A percentile compares a stretch with the other conserved stretches of the same genome.
Evolutionary conservation across 1,284 basidiomycete species (phyloP).

Genomic region (Papiliotrema laurentii): DNA sequence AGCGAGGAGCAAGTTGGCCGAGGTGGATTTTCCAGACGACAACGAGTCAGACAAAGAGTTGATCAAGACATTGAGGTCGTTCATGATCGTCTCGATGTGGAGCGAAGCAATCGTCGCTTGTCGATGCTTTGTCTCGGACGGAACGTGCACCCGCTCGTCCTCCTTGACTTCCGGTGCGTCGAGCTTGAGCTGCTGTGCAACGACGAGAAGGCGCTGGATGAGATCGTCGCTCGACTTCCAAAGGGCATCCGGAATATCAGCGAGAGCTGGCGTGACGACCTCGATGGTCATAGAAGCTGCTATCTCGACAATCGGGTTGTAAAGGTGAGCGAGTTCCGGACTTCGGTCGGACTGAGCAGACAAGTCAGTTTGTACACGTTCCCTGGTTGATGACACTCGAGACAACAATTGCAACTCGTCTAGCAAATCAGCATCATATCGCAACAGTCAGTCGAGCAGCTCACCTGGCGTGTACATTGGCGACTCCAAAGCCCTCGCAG

Average conservation of each 20-base stretch:
- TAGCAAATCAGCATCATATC: neutral
- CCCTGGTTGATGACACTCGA: too few relatives aligned
- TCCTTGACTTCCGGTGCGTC: constrained; percentile 18
- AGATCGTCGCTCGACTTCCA: constrained; percentile 48
- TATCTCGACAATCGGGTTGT: constrained; percentile 5
- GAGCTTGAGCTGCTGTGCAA: constrained; percentile 58
- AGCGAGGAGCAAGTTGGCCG: constrained; percentile 19
- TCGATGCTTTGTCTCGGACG: constrained; percentile 24
- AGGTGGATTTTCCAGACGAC: neutral
- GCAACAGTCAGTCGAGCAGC: neutral
- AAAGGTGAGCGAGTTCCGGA: constrained; percentile 10
- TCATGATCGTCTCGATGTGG: constrained; percentile 36
- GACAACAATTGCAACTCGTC: neutral
- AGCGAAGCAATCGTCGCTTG: constrained; percentile 16
- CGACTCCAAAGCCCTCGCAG: too few relatives aligned
- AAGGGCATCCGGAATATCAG: neutral
- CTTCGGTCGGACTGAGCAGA: too few relatives aligned
- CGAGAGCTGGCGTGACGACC: neutral
- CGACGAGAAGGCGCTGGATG: constrained; percentile 62
- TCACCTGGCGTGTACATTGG: neutral
- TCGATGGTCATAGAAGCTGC: constrained; percentile 3
- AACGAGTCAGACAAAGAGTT: neutral
- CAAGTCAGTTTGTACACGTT: neutral
- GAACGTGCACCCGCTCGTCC: constrained; percentile 37
- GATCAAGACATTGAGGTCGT: constrained; percentile 20